Conservation (phyloP, 306 rosid genomes). For the Begonia loranthoides region DNA sequence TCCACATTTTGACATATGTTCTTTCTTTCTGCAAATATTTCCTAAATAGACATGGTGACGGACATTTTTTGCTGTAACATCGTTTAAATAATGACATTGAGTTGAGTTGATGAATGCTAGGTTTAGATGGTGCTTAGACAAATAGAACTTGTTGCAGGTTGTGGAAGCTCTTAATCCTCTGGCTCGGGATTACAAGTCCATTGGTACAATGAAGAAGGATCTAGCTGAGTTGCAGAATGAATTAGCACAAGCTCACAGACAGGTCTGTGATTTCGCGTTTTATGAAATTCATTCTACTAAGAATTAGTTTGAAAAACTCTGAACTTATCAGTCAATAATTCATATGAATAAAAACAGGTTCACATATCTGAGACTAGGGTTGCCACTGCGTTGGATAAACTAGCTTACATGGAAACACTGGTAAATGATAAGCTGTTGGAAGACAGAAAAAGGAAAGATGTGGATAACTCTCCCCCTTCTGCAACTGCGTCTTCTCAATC, state of each 20-base stretch:
- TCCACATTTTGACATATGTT: too few relatives aligned
- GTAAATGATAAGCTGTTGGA: conserved; percentile 74
- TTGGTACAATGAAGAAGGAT: conserved; percentile 85
- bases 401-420: conserved; percentile 94
- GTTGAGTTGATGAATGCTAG: too few relatives aligned
- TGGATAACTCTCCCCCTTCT: conserved; percentile 37
- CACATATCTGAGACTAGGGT: conserved; percentile 95
- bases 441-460: conserved; percentile 31
- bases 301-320: too few relatives aligned
- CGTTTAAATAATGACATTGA: too few relatives aligned
- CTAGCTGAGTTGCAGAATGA: conserved; percentile 86
- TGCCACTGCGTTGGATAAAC: conserved; percentile 80
- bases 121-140: not conserved
- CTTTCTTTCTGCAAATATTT: too few relatives aligned
- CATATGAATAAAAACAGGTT: conserved; percentile 34
- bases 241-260: conserved; percentile 68
- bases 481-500: conserved; percentile 40
- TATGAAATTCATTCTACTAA: too few relatives aligned
- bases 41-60: too few relatives aligned
- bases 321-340: too few relatives aligned
- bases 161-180: conserved; percentile 82
- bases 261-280: conserved; percentile 27
- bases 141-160: conserved; percentile 20
- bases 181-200: conserved; percentile 83
- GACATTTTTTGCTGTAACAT: too few relatives aligned